These are phyloP conservation scores for Podila horticola DNA, from an alignment of 192 early-diverging fungal species.

Conservation along the genomic window DNA sequence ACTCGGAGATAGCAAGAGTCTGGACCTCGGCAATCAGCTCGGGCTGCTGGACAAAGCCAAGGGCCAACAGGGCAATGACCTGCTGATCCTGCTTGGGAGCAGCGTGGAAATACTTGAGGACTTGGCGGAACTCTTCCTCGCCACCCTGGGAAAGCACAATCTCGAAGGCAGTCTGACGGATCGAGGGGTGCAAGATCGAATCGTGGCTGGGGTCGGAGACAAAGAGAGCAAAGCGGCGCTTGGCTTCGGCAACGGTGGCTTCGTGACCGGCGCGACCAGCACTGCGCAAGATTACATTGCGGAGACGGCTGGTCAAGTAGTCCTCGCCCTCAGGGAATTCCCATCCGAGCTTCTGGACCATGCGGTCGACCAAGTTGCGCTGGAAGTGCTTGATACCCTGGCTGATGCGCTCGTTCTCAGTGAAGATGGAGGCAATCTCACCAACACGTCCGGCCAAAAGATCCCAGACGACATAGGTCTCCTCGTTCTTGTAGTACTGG, in stretches of 20 bases:
- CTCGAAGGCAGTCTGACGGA: conserved; percentile 76
- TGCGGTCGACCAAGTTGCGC: conserved; percentile 77
- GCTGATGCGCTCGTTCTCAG: conserved; percentile 67
- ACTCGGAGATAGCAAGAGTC: conserved; percentile 70
- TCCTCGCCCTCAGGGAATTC: conserved; percentile 79
- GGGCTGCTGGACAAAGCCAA: conserved; percentile 71
- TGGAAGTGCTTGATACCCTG: conserved; percentile 76
- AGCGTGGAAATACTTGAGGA: conserved; percentile 70
- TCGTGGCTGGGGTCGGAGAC: conserved; percentile 70
- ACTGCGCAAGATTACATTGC: conserved; percentile 77
- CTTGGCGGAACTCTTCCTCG: conserved; percentile 71
- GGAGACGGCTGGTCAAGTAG: conserved; percentile 78
- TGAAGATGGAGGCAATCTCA: conserved; percentile 74
- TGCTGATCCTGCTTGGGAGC: conserved; percentile 74
- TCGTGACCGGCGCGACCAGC: conserved; percentile 78
- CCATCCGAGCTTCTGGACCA: conserved; percentile 82
- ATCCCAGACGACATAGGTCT: conserved; percentile 82
- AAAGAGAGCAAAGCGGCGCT: conserved; percentile 75
- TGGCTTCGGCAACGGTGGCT: conserved; percentile 73
- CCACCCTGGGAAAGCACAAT: conserved; percentile 75
- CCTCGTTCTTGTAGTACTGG: conserved; percentile 78
- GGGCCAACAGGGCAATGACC: conserved; percentile 69
- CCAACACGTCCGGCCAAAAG: conserved; percentile 69
- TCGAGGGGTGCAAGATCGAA: conserved; percentile 76
- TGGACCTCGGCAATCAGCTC: conserved; percentile 72